These are phyloP conservation scores for Fusarium domesticum DNA, from an alignment of 2,329 filamentous ascomycete genomes.

Conservation along the genomic window DNA sequence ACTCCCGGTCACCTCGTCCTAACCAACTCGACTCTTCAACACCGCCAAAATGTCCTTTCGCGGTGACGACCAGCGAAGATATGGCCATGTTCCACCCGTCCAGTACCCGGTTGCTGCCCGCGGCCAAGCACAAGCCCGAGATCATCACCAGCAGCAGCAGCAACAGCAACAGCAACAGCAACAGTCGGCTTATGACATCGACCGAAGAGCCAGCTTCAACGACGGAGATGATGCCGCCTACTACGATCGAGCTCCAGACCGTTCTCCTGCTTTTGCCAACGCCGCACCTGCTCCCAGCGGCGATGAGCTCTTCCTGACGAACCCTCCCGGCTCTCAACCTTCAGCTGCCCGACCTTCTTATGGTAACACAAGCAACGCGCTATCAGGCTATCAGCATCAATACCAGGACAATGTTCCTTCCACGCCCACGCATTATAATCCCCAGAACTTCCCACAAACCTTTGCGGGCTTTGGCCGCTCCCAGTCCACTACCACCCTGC, in stretches of 20 bases:
- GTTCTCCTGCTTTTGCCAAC: conserved; percentile 22
- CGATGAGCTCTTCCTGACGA: conserved; percentile 65
- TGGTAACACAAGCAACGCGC: conserved; percentile 44
- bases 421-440: conserved; percentile 63
- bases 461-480: conserved; percentile 39
- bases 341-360: conserved; percentile 35
- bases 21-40: conserved; percentile 3
- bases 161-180: conserved; percentile 32
- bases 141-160: conserved; percentile 35
- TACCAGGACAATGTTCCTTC: conserved; percentile 47
- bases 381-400: conserved; percentile 52
- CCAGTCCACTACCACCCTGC: conserved; percentile 50
- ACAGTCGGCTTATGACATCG: conserved; percentile 36
- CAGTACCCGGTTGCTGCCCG: conserved; percentile 56
- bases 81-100: conserved; percentile 64
- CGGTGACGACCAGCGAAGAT: conserved; percentile 60
- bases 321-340: conserved; percentile 33
- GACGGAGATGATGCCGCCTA: conserved; percentile 68
- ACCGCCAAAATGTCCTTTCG: conserved; percentile 57
- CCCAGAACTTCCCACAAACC: conserved; percentile 56
- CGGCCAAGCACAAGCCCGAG: conserved; percentile 25
- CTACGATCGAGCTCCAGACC: conserved; percentile 37
- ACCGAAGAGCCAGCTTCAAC: conserved; percentile 69
- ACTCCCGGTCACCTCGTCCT: conserved; percentile 9
- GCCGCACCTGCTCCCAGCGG: conserved; percentile 28